phyloP scores from a whole-genome alignment of 345 rosid species.

The Nasturtium officinale region DNA sequence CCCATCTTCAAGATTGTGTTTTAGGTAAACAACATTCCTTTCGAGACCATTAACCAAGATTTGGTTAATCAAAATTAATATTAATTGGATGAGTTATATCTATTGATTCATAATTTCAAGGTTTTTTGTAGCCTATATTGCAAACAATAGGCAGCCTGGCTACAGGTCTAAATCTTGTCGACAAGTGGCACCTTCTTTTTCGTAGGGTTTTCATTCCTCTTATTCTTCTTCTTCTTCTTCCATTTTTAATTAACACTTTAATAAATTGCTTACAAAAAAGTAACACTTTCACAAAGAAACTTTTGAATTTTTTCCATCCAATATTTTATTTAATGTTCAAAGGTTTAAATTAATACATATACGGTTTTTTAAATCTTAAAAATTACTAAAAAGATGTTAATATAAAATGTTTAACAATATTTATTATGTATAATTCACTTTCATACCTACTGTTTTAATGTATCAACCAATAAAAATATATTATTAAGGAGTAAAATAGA shows the following conservation, averaged over 20 bases:
- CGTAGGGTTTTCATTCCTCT: constrained; percentile 22
- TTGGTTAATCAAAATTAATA: constrained; percentile 22
- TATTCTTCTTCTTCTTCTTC: neutral
- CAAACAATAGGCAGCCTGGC: constrained; percentile 32
- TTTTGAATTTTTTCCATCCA: neutral
- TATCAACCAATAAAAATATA: too few relatives aligned
- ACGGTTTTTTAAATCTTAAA: neutral
- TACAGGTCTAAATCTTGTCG: constrained; percentile 24
- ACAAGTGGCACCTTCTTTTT: constrained; percentile 29
- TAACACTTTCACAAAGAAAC: too few relatives aligned
- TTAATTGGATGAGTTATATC: constrained; percentile 14
- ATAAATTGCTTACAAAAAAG: too few relatives aligned
- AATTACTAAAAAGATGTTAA: neutral
- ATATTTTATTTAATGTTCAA: neutral
- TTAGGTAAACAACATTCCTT: constrained; percentile 14
- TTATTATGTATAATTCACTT: too few relatives aligned
- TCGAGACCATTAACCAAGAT: constrained; percentile 14
- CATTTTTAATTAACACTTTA: neutral
- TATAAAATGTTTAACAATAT: neutral
- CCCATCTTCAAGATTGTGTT: neutral
- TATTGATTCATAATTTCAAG: constrained; percentile 34
- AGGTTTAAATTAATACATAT: neutral
- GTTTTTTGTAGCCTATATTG: constrained; percentile 27
- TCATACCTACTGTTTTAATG: too few relatives aligned
- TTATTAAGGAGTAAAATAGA: too few relatives aligned